A percentile compares a stretch with the other conserved stretches of the same genome.
Evolutionary conservation across 2,329 filamentous ascomycete species (phyloP).

Genomic region (Sclerotinia trifoliorum): DNA sequence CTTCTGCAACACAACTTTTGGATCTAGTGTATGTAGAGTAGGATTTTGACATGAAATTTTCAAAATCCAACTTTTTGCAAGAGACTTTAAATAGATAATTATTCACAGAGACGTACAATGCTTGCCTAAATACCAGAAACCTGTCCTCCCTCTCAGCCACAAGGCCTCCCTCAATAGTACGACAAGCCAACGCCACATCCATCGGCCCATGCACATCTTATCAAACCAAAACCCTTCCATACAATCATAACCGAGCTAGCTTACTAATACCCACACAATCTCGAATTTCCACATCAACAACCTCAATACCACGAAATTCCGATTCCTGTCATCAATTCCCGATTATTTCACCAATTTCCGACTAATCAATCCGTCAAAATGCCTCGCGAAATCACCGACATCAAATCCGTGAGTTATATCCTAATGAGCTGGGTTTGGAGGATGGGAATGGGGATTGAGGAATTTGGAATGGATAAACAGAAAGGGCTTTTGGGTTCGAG

Average conservation of each 20-base stretch:
- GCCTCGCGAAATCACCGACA: slow-evolving; percentile 97
- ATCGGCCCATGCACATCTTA: slow-evolving; percentile 1
- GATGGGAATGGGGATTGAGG: not conserved
- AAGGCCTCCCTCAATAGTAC: not conserved
- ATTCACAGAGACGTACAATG: not conserved
- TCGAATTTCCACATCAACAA: slow-evolving; percentile 22
- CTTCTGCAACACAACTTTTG: not conserved
- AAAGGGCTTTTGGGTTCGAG: not conserved
- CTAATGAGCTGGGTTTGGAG: not conserved
- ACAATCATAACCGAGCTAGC: slow-evolving; percentile 24
- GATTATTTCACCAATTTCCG: slow-evolving; percentile 29
- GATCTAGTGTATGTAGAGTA: not conserved
- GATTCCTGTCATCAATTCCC: slow-evolving; percentile 15
- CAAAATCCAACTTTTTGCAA: not conserved
- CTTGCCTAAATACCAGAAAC: slow-evolving; percentile 7
- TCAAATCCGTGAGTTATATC: slow-evolving; percentile 68
- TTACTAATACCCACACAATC: slow-evolving; percentile 28
- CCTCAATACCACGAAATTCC: slow-evolving; percentile 24
- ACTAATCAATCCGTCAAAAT: slow-evolving; percentile 66
- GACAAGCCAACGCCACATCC: slow-evolving; percentile 2
- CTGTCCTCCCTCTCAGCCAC: not conserved
- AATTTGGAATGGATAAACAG: not conserved
- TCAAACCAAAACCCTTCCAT: slow-evolving; percentile 12
- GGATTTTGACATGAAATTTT: not conserved
- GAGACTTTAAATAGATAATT: not conserved